Conservation (phyloP, 768 basidiomycete genomes). For the Artomyces pyxidatus region DNA sequence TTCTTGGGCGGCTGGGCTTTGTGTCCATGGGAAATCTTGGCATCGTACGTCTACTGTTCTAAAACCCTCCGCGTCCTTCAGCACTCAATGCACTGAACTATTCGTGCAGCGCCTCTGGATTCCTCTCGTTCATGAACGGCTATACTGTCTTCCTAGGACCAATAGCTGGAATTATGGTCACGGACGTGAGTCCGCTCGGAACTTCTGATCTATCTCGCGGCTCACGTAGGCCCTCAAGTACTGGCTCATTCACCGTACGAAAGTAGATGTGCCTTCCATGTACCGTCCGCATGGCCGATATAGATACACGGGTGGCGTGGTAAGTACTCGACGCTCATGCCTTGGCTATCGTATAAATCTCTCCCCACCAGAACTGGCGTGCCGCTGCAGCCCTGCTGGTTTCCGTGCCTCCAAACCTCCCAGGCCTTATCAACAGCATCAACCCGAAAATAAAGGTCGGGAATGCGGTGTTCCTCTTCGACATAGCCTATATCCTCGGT, state of each 20-base stretch:
- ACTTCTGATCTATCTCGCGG: conserved; percentile 1
- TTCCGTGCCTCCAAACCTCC: conserved; percentile 63
- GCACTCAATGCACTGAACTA: conserved; percentile 53
- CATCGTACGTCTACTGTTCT: conserved; percentile 23
- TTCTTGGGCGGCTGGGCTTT: conserved; percentile 78
- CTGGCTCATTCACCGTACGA: conserved; percentile 66
- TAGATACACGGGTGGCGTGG: conserved; percentile 63
- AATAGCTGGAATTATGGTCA: conserved; percentile 67
- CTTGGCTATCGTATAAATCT: not conserved
- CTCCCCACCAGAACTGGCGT: conserved; percentile 66
- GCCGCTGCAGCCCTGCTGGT: conserved; percentile 60
- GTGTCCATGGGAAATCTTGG: conserved; percentile 83
- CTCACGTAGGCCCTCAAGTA: conserved; percentile 34
- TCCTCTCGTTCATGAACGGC: conserved; percentile 72
- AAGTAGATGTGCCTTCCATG: conserved; percentile 78
- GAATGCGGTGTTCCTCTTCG: conserved; percentile 46
- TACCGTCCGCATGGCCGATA: conserved; percentile 77
- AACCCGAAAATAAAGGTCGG: conserved; percentile 58
- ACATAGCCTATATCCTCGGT: conserved; percentile 72
- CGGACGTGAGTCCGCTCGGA: conserved; percentile 33
- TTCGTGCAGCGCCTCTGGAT: conserved; percentile 42
- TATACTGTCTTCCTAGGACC: conserved; percentile 86
- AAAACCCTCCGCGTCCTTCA: conserved; percentile 77
- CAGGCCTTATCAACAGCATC: conserved; percentile 73
- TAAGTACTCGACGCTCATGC: conserved; percentile 34